Percentiles rank a stretch among this genome's conserved stretches.
Conservation (phyloP, 192 early-diverging fungal species). For the Rhizoclosmatium sp. region DNA sequence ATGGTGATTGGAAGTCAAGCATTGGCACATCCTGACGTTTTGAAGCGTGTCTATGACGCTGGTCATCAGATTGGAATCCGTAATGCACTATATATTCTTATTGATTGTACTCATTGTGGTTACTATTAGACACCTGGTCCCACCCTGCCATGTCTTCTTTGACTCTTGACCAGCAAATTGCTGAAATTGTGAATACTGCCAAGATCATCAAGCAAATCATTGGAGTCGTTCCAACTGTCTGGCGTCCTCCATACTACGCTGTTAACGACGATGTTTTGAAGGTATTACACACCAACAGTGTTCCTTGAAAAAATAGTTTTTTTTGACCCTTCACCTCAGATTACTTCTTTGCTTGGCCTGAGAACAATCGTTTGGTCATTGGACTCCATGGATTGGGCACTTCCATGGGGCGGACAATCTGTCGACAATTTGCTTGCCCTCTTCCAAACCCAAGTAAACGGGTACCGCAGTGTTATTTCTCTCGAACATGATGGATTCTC, state of each 20-base stretch:
- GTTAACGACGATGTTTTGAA: not conserved
- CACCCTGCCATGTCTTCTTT: slow-evolving; percentile 63
- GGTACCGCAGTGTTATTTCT: not conserved
- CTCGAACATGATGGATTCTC: not conserved
- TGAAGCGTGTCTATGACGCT: slow-evolving; percentile 53
- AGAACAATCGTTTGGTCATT: not conserved
- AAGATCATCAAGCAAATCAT: slow-evolving; percentile 40
- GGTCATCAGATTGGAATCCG: slow-evolving; percentile 65
- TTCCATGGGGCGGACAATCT: not conserved
- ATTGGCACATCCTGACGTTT: slow-evolving; percentile 52
- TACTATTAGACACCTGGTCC: slow-evolving; percentile 59
- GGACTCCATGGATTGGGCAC: not conserved
- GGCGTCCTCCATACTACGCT: slow-evolving; percentile 42
- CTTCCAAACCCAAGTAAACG: not conserved
- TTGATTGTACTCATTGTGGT: not conserved
- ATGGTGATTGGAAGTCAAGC: slow-evolving; percentile 68
- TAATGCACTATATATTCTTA: not conserved
- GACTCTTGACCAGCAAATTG: slow-evolving; percentile 73
- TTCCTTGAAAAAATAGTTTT: too few species aligned
- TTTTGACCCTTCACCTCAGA: not conserved
- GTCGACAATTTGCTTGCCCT: not conserved
- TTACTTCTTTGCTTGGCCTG: not conserved
- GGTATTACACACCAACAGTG: not conserved
- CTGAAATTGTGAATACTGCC: slow-evolving; percentile 74
- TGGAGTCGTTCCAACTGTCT: slow-evolving; percentile 47